Evolutionary conservation across 164 flowering plant species (phyloP).

Genomic region (Cinnamomum micranthum): DNA sequence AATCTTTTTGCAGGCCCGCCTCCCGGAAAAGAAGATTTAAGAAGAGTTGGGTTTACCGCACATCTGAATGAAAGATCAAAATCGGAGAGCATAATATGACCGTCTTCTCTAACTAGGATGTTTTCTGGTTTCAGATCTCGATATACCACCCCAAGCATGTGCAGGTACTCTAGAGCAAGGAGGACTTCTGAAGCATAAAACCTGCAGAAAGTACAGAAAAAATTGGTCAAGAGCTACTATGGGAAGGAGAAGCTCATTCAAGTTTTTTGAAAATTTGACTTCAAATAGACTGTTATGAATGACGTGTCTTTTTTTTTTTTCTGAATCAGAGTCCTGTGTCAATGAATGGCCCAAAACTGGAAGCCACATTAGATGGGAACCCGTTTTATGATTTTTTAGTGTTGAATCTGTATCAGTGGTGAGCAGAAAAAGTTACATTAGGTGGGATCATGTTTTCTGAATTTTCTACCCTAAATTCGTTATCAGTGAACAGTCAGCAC

Average conservation of each 20-base stretch:
- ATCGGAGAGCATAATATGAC: constrained; percentile 91
- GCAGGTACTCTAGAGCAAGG: constrained; percentile 84
- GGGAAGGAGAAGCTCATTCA: neutral
- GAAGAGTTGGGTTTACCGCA: constrained; percentile 52
- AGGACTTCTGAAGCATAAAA: constrained; percentile 88
- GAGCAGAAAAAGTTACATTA: no score
- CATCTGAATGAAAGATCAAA: constrained; percentile 83
- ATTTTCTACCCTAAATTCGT: no score
- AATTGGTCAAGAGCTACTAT: constrained; percentile 3
- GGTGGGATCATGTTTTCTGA: no score
- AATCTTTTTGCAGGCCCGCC: constrained; percentile 33
- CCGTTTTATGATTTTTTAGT: no score
- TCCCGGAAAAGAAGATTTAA: constrained; percentile 41
- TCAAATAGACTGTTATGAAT: neutral
- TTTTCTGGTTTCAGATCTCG: constrained; percentile 91
- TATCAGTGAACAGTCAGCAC: neutral
- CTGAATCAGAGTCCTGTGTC: no score
- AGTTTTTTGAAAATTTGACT: no score
- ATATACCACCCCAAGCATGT: constrained; percentile 94
- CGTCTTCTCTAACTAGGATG: constrained; percentile 80
- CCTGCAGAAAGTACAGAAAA: constrained; percentile 33
- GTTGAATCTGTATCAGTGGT: no score
- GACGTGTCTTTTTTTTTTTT: neutral
- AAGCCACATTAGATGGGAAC: no score
- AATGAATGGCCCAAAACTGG: no score